Conservation (phyloP, 2,329 filamentous ascomycete species). For the Thermochaetoides dissita region DNA sequence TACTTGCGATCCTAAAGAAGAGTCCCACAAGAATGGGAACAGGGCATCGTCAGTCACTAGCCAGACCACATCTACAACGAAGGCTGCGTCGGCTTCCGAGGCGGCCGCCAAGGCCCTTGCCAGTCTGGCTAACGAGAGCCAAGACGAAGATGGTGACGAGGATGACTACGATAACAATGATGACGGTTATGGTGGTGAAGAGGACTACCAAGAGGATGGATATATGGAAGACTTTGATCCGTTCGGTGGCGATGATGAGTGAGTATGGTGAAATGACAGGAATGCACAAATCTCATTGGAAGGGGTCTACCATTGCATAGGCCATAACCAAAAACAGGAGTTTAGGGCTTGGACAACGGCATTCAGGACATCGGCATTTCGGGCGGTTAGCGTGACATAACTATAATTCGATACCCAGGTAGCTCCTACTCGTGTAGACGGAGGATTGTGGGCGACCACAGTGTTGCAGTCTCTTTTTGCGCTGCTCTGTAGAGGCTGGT, state of each 20-base stretch:
- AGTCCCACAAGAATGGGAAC: too few species aligned
- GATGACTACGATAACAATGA: slow-evolving; percentile 5
- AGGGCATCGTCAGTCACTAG: too few species aligned
- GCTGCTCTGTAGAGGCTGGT: too few species aligned
- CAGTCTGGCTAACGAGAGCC: slow-evolving; percentile 4
- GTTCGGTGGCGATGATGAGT: slow-evolving; percentile 12
- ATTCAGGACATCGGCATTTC: too few species aligned
- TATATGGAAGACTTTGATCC: slow-evolving; percentile 12
- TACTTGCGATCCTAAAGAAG: slow-evolving; percentile 5
- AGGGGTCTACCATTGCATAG: too few species aligned
- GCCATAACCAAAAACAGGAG: too few species aligned
- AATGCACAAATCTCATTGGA: background rate
- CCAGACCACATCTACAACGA: background rate
- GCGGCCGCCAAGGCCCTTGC: slow-evolving; percentile 4
- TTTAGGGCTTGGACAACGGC: too few species aligned
- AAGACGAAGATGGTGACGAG: slow-evolving; percentile 8
- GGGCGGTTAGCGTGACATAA: too few species aligned
- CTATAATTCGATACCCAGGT: too few species aligned
- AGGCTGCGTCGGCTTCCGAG: background rate
- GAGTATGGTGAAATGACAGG: background rate
- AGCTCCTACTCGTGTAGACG: too few species aligned
- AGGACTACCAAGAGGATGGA: slow-evolving; percentile 11
- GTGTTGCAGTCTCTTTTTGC: too few species aligned
- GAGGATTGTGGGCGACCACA: too few species aligned
- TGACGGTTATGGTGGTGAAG: slow-evolving; percentile 3